Evolutionary conservation across 108 stramenopile genomes (phyloP).

Genomic region (Chaetoceros tenuissimus): DNA sequence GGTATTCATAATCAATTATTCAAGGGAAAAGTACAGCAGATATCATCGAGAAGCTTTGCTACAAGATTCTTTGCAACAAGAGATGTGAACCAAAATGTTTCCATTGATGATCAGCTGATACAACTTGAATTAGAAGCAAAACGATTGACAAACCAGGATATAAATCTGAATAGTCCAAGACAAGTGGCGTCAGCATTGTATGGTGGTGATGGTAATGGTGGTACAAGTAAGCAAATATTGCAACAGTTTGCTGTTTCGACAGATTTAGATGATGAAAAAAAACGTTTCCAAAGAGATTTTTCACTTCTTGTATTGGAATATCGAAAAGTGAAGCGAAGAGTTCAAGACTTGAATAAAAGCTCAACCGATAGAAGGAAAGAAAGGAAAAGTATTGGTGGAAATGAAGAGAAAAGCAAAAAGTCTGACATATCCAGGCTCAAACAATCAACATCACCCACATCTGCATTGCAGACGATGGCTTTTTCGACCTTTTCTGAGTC

Average conservation of each 20-base stretch:
- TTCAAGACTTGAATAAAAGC: background rate
- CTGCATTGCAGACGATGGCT: too few relatives aligned
- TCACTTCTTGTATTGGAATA: background rate
- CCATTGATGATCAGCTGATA: too few relatives aligned
- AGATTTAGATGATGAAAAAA: background rate
- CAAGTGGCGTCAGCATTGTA: conserved; percentile 67
- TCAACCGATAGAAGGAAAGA: background rate
- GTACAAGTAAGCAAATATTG: conserved; percentile 10
- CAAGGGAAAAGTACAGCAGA: too few relatives aligned
- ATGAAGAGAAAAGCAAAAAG: background rate
- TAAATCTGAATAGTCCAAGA: conserved; percentile 65
- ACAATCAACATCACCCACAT: background rate
- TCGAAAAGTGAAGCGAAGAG: background rate
- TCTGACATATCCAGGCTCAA: background rate
- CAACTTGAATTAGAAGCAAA: background rate
- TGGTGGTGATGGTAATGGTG: conserved; percentile 11
- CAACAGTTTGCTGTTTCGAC: conserved; percentile 12
- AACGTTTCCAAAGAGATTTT: background rate
- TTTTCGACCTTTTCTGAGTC: background rate
- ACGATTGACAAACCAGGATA: background rate
- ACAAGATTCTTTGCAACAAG: too few relatives aligned
- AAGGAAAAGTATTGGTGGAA: too few relatives aligned
- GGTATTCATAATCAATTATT: too few relatives aligned
- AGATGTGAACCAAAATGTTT: too few relatives aligned
- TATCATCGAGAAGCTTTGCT: too few relatives aligned